Conservation (phyloP, 805 yeast species). For the Teunomyces aglyptinius region DNA sequence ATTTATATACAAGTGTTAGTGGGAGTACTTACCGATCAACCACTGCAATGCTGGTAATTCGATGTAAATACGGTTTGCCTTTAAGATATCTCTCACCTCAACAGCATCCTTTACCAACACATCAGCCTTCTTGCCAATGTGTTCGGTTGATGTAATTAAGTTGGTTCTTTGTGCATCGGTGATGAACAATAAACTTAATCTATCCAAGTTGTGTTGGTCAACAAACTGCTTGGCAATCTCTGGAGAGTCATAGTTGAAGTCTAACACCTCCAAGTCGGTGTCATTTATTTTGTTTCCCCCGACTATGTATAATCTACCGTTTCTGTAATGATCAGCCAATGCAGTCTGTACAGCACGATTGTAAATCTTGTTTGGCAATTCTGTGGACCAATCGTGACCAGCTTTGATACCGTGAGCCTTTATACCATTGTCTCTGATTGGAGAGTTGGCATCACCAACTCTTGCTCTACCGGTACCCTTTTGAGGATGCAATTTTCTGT, state of each 20-base stretch:
- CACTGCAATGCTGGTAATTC: conserved; percentile 72
- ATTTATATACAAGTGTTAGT: conserved; percentile 15
- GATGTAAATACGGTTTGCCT: conserved; percentile 71
- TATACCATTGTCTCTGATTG: conserved; percentile 86
- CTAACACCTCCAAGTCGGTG: conserved; percentile 23
- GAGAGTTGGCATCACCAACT: conserved; percentile 94
- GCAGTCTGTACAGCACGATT: conserved; percentile 77
- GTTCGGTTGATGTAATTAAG: conserved; percentile 56
- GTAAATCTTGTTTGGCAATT: conserved; percentile 71
- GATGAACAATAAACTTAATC: conserved; percentile 63
- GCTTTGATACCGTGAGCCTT: conserved; percentile 87
- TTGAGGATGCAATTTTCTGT: conserved; percentile 80
- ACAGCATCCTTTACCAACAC: conserved; percentile 74
- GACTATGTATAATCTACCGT: conserved; percentile 68
- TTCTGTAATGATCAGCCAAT: conserved; percentile 73
- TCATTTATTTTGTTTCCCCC: conserved; percentile 40
- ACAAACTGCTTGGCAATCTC: conserved; percentile 51
- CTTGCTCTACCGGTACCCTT: conserved; percentile 96
- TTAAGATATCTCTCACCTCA: conserved; percentile 78
- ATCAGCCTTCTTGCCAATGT: conserved; percentile 52
- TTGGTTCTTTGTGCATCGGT: conserved; percentile 60
- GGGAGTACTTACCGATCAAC: conserved; percentile 38
- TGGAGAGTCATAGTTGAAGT: conserved; percentile 39
- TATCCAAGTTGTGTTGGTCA: conserved; percentile 46
- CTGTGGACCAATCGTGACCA: conserved; percentile 84